Conservation (phyloP, 129 eudicot species). For the Escallonia rubra region DNA sequence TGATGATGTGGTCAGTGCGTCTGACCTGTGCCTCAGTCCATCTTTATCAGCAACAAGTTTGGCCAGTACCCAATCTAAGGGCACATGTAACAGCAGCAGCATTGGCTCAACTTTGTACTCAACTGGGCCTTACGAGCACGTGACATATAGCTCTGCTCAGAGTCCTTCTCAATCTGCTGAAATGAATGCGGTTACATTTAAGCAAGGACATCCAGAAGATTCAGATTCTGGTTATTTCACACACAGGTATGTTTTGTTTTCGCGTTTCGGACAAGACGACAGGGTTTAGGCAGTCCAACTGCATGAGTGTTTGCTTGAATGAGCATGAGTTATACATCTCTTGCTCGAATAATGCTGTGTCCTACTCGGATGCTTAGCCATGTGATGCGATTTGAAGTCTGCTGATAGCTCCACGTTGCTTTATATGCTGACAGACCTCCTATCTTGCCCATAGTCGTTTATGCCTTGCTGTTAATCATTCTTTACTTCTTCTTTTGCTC, state of each 20-base stretch:
- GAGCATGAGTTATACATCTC: too few species aligned
- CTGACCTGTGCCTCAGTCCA: conserved; percentile 33
- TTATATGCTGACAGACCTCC: too few species aligned
- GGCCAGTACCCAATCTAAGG: conserved; percentile 37
- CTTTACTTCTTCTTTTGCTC: too few species aligned
- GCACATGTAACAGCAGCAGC: conserved; percentile 49
- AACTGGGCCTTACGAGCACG: conserved; percentile 47
- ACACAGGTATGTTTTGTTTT: conserved; percentile 25
- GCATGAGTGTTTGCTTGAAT: too few species aligned
- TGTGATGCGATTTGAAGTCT: too few species aligned
- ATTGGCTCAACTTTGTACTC: conserved; percentile 36
- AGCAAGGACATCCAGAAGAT: conserved; percentile 15
- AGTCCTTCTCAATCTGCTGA: conserved; percentile 22
- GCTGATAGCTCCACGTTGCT: too few species aligned
- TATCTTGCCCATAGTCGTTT: too few species aligned
- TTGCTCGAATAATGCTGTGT: too few species aligned
- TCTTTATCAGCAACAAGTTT: conserved; percentile 44
- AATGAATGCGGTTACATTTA: conserved; percentile 8
- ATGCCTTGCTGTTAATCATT: too few species aligned
- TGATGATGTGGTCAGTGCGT: conserved; percentile 8
- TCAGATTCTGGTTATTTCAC: conserved; percentile 23
- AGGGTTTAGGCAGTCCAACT: too few species aligned
- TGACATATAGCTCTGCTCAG: conserved; percentile 17
- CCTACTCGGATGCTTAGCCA: too few species aligned
- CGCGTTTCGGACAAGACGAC: too few species aligned